Conservation (phyloP, 257 asterid genomes). For the Przewalskia tangutica region DNA sequence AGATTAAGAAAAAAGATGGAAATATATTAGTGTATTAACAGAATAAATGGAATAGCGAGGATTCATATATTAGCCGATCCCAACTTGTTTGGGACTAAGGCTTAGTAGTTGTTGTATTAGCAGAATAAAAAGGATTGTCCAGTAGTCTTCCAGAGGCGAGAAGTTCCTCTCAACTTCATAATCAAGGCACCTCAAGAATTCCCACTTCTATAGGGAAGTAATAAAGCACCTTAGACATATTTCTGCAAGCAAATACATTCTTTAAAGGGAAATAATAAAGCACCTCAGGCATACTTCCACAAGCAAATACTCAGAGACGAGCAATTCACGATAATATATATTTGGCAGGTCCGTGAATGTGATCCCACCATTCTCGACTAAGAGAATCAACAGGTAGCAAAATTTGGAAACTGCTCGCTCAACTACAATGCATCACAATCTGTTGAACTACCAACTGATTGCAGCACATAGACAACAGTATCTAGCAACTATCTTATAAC, state of each 20-base stretch:
- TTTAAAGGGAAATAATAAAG: not conserved
- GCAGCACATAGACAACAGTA: not conserved
- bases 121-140: not conserved
- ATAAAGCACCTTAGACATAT: not conserved
- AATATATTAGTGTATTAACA: not conserved
- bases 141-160: not conserved
- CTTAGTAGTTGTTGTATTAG: not conserved
- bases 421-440: not conserved
- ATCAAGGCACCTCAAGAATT: not conserved
- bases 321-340: not conserved
- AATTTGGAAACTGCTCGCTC: not conserved
- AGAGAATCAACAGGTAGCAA: not conserved
- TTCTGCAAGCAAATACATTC: not conserved
- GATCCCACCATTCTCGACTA: not conserved
- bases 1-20: not conserved
- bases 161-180: not conserved
- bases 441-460: not conserved
- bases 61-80: not conserved
- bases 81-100: not conserved
- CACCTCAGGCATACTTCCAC: not conserved
- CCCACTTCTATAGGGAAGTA: not conserved
- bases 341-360: not conserved
- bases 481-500: not conserved
- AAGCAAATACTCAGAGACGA: not conserved
- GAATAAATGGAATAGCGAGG: not conserved